These are phyloP conservation scores for Hyphodiscus sp. DNA, from an alignment of 2,329 filamentous ascomycete genomes.

Conservation along the genomic window DNA sequence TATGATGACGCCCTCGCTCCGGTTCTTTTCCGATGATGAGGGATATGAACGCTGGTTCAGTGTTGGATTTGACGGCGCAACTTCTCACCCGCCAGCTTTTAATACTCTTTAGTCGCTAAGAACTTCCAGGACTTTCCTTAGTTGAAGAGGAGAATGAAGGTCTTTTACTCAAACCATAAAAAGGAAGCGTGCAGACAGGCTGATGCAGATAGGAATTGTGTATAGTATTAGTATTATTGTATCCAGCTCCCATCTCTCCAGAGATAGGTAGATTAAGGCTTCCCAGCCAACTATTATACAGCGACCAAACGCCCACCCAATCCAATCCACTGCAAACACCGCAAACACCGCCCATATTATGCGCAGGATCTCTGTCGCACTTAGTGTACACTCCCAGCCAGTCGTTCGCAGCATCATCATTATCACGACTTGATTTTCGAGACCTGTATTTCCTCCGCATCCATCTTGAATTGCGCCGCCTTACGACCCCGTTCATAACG, in stretches of 20 bases:
- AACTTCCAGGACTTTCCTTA: no score
- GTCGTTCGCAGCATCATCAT: not conserved
- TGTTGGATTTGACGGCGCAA: no score
- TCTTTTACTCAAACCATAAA: not conserved
- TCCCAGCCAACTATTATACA: not conserved
- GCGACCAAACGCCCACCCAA: not conserved
- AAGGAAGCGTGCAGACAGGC: not conserved
- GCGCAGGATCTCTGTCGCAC: not conserved
- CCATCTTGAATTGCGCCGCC: conserved; percentile 24
- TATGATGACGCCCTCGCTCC: no score
- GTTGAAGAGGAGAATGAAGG: no score
- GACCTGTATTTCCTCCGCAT: conserved; percentile 19
- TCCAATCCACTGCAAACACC: not conserved
- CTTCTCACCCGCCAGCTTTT: no score
- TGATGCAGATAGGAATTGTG: not conserved
- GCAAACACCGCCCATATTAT: not conserved
- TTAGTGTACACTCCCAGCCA: not conserved
- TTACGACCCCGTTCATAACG: conserved; percentile 26
- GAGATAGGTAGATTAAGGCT: not conserved
- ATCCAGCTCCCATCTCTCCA: not conserved
- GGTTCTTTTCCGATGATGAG: no score
- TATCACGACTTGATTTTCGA: not conserved
- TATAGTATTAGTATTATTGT: not conserved
- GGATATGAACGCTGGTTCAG: no score
- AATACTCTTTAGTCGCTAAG: no score